Percentiles rank a stretch among this genome's conserved stretches.
These are phyloP conservation scores for Tylopilus sp. DNA, from an alignment of 1,284 basidiomycete genomes.

Conservation along the genomic window DNA sequence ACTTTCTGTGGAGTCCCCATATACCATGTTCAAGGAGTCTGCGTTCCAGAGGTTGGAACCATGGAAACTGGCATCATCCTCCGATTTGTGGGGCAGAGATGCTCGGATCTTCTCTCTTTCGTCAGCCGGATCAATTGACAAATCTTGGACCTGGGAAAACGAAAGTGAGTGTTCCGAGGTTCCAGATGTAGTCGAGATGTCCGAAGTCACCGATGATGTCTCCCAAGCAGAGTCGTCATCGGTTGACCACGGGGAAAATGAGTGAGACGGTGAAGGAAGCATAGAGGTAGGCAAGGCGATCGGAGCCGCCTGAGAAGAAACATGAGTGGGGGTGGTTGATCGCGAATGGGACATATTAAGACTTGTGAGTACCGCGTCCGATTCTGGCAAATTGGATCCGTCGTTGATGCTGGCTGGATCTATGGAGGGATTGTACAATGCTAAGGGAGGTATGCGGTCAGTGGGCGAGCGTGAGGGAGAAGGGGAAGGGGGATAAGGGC, in stretches of 20 bases:
- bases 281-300: slow-evolving; percentile 22
- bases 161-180: slow-evolving; percentile 29
- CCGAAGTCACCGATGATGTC: slow-evolving; percentile 59
- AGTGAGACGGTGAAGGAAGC: slow-evolving; percentile 36
- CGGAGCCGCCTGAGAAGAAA: slow-evolving; percentile 14
- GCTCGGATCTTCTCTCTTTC: slow-evolving; percentile 10
- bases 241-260: slow-evolving; percentile 63
- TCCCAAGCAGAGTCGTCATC: slow-evolving; percentile 76
- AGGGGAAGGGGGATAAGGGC: slow-evolving; percentile 47
- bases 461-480: slow-evolving; percentile 47
- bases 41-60: slow-evolving; percentile 35
- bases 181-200: slow-evolving; percentile 47
- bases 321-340: slow-evolving; percentile 38
- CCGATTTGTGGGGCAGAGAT: slow-evolving; percentile 13
- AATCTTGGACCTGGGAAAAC: slow-evolving; percentile 11
- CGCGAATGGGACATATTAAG: slow-evolving; percentile 18
- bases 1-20: slow-evolving; percentile 49
- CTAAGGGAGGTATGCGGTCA: slow-evolving; percentile 35
- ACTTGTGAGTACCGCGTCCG: slow-evolving; percentile 4
- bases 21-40: slow-evolving; percentile 40
- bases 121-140: slow-evolving; percentile 8
- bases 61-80: slow-evolving; percentile 20
- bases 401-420: slow-evolving; percentile 2
- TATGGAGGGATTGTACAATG: slow-evolving; percentile 24
- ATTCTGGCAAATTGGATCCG: slow-evolving; percentile 6